phyloP scores from a whole-genome alignment of 2,329 filamentous ascomycete genomes.

The Fusarium marasasianum region DNA sequence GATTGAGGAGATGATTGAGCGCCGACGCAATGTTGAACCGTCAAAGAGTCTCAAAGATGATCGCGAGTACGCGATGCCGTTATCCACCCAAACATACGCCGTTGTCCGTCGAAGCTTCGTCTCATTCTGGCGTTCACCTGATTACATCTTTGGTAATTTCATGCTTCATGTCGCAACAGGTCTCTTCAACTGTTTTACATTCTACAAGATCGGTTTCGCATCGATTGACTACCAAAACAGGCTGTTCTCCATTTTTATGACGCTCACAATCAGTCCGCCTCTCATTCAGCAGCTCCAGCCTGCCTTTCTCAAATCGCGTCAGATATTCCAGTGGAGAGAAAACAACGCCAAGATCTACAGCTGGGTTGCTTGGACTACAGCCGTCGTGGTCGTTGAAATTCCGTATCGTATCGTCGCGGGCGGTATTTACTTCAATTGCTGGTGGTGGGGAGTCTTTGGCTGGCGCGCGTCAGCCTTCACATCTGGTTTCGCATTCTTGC shows the following conservation, averaged over 20 bases:
- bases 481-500: conserved; percentile 69
- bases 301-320: conserved; percentile 71
- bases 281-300: conserved; percentile 83
- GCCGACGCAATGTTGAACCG: conserved; percentile 52
- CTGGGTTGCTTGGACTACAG: conserved; percentile 76
- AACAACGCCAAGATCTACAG: conserved; percentile 82
- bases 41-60: conserved; percentile 57
- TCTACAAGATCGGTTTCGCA: conserved; percentile 68
- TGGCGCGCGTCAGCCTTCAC: conserved; percentile 61
- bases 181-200: conserved; percentile 77
- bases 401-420: conserved; percentile 75
- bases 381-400: conserved; percentile 73
- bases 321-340: conserved; percentile 77
- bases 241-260: conserved; percentile 81
- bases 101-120: conserved; percentile 68
- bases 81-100: conserved; percentile 61
- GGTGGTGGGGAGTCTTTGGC: conserved; percentile 66
- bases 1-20: conserved; percentile 61
- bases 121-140: conserved; percentile 72
- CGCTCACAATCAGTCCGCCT: conserved; percentile 76
- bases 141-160: conserved; percentile 71
- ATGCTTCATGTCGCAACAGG: conserved; percentile 70
- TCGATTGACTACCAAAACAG: conserved; percentile 73
- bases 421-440: conserved; percentile 59
- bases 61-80: conserved; percentile 70